phyloP scores from a whole-genome alignment of 1,284 basidiomycete species.

The Taiwanofungus camphoratus region DNA sequence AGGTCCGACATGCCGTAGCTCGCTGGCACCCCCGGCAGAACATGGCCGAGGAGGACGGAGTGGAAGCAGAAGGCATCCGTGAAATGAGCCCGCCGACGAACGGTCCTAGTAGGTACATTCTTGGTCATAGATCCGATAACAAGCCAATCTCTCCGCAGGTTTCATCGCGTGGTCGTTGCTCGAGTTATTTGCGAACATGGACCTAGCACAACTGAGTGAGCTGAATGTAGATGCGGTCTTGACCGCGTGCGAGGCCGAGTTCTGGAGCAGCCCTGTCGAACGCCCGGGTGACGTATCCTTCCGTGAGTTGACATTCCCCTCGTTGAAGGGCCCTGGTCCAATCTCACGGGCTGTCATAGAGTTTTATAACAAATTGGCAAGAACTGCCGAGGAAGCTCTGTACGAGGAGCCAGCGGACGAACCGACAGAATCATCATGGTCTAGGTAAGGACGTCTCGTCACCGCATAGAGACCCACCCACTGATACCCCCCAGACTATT shows the following conservation, averaged over 20 bases:
- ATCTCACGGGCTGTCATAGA: slow-evolving; percentile 20
- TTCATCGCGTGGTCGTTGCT: slow-evolving; percentile 46
- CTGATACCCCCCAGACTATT: slow-evolving; percentile 28
- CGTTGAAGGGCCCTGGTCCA: neutral
- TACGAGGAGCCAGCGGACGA: slow-evolving; percentile 10
- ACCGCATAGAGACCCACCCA: neutral
- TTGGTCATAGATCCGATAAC: slow-evolving; percentile 1
- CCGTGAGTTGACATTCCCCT: slow-evolving; percentile 22
- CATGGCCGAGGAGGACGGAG: slow-evolving; percentile 1
- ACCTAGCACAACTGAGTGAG: slow-evolving; percentile 39
- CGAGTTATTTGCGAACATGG: slow-evolving; percentile 62
- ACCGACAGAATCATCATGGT: slow-evolving; percentile 14
- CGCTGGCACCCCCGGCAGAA: slow-evolving; percentile 35
- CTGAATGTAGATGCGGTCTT: slow-evolving; percentile 35
- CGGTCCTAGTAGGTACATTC: slow-evolving; percentile 30
- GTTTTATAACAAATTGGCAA: slow-evolving; percentile 33
- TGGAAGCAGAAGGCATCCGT: slow-evolving; percentile 3
- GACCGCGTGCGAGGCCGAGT: slow-evolving; percentile 29
- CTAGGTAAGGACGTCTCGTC: slow-evolving; percentile 23
- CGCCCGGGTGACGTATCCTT: slow-evolving; percentile 35
- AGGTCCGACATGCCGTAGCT: slow-evolving; percentile 51
- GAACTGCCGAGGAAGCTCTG: slow-evolving; percentile 28
- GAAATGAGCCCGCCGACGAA: slow-evolving; percentile 13
- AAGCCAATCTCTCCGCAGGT: slow-evolving; percentile 16
- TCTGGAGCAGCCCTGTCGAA: slow-evolving; percentile 30